phyloP scores from a whole-genome alignment of 2,329 filamentous ascomycete genomes.

The Trichoderma asperellum region DNA sequence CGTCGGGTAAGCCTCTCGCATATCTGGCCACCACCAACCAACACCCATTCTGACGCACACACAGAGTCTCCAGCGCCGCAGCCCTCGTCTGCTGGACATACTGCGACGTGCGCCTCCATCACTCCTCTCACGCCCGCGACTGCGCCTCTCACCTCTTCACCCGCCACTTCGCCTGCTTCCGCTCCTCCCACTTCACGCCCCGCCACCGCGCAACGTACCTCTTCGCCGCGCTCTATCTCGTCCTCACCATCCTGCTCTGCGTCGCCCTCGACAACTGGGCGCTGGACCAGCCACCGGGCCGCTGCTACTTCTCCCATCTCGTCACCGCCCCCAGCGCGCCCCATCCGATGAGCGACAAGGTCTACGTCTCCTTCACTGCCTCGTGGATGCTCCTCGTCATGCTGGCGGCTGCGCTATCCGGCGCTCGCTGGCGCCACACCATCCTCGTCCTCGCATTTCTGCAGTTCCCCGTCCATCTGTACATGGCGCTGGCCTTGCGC shows the following conservation, averaged over 20 bases:
- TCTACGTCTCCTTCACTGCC: constrained; percentile 34
- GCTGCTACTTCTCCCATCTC: constrained; percentile 36
- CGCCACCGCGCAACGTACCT: constrained; percentile 38
- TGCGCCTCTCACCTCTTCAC: not conserved
- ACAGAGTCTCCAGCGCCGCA: constrained; percentile 34
- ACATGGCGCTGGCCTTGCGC: constrained; percentile 40
- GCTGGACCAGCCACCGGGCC: constrained; percentile 33
- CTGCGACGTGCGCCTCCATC: constrained; percentile 32
- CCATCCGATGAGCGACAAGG: constrained; percentile 37
- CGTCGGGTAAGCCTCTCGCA: constrained; percentile 35
- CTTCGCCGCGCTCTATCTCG: constrained; percentile 38
- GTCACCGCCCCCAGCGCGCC: constrained; percentile 28
- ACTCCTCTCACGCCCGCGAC: not conserved
- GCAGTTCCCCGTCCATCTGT: constrained; percentile 41
- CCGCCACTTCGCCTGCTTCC: not conserved
- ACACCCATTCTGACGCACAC: too few relatives aligned
- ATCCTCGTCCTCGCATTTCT: constrained; percentile 37
- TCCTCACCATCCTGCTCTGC: constrained; percentile 38
- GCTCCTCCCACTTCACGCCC: constrained; percentile 28
- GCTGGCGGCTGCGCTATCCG: constrained; percentile 31
- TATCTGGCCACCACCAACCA: too few relatives aligned
- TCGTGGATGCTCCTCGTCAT: constrained; percentile 33
- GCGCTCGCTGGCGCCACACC: constrained; percentile 29
- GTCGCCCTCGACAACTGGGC: constrained; percentile 37
- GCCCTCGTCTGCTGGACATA: constrained; percentile 41